Conservation (phyloP, 768 basidiomycete genomes). For the Russula virescens region DNA sequence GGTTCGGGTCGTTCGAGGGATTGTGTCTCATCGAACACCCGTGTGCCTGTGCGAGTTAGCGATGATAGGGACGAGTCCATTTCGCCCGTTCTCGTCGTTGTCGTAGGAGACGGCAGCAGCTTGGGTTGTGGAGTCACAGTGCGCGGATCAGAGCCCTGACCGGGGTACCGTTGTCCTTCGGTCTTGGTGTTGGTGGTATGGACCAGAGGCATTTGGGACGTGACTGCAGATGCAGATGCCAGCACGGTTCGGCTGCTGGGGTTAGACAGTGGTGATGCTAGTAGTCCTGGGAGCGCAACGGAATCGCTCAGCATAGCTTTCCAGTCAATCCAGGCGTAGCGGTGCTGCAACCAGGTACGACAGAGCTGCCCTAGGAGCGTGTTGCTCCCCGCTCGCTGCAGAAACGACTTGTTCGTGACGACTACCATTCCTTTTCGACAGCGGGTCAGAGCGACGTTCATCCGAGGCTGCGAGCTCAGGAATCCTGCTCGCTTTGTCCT, state of each 20-base stretch:
- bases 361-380: slow-evolving; percentile 42
- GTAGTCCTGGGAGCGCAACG: slow-evolving; percentile 1
- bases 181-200: no score
- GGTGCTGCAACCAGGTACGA: slow-evolving; percentile 27
- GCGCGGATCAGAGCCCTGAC: not conserved
- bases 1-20: no score
- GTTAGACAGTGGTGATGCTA: not conserved
- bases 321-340: slow-evolving; percentile 31
- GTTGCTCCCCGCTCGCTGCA: slow-evolving; percentile 29
- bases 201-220: no score
- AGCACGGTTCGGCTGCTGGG: not conserved
- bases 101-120: no score
- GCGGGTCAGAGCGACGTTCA: slow-evolving; percentile 41
- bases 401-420: slow-evolving; percentile 40
- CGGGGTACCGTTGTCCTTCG: no score
- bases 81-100: no score
- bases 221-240: not conserved
- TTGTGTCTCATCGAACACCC: no score
- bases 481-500: slow-evolving; percentile 44
- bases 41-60: no score
- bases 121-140: no score
- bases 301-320: not conserved
- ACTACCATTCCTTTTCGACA: slow-evolving; percentile 44
- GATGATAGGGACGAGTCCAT: no score
- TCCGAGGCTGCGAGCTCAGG: slow-evolving; percentile 38